phyloP scores from a whole-genome alignment of 495 filamentous ascomycete genomes.

The Podospora conica region DNA sequence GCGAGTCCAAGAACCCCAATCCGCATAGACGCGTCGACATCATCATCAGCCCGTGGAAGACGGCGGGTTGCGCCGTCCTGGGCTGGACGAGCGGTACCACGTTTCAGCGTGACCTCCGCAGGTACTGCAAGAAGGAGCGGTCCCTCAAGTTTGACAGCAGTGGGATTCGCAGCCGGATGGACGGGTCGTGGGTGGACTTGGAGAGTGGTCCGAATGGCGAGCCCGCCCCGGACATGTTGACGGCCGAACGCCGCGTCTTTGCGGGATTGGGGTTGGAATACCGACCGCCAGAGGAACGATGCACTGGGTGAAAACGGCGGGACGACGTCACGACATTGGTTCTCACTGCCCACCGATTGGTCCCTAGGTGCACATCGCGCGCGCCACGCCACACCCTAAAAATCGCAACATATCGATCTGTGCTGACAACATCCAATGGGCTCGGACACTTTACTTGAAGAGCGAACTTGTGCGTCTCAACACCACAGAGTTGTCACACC shows the following conservation, averaged over 20 bases:
- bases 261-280: conserved; percentile 69
- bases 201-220: conserved; percentile 38
- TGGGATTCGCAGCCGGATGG: conserved; percentile 62
- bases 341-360: too few relatives aligned
- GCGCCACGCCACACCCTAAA: neutral
- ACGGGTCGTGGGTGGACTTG: conserved; percentile 60
- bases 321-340: neutral
- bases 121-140: conserved; percentile 67
- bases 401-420: neutral
- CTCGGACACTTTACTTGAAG: too few relatives aligned
- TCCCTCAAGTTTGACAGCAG: conserved; percentile 86
- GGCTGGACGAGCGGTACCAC: conserved; percentile 88
- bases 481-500: neutral
- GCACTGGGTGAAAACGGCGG: conserved; percentile 52
- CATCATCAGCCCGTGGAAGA: conserved; percentile 83
- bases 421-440: neutral
- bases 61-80: conserved; percentile 77
- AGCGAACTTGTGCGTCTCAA: neutral
- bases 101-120: conserved; percentile 79
- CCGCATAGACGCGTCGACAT: conserved; percentile 86
- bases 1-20: conserved; percentile 56
- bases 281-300: conserved; percentile 66
- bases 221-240: conserved; percentile 50
- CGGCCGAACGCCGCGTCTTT: conserved; percentile 78
- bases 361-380: too few relatives aligned